phyloP scores from a whole-genome alignment of 305 asterid genomes.

The Fraxinus floribunda region DNA sequence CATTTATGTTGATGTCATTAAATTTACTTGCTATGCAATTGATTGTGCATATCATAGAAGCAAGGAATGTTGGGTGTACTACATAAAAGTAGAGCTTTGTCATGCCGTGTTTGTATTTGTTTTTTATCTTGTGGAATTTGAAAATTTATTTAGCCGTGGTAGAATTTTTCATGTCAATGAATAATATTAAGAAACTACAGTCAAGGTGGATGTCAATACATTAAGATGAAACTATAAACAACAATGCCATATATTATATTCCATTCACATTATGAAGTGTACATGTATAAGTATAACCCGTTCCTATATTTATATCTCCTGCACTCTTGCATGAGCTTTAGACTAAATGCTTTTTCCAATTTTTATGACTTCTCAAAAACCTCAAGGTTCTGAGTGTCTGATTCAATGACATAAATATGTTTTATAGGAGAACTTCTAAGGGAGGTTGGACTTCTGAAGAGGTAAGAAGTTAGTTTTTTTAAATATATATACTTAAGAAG shows the following conservation, averaged over 20 bases:
- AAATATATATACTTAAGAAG: background rate
- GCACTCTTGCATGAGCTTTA: background rate
- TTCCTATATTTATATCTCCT: too few species aligned
- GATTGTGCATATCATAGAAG: background rate
- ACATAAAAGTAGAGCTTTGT: background rate
- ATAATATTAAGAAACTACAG: background rate
- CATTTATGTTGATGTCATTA: background rate
- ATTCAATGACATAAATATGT: slow-evolving; percentile 17
- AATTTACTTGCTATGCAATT: background rate
- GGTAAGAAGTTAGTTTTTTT: slow-evolving; percentile 43
- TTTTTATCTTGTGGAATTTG: slow-evolving; percentile 1
- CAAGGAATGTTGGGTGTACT: background rate
- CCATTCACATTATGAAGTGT: too few species aligned
- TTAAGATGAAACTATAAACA: background rate
- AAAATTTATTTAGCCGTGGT: background rate
- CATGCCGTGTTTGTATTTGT: background rate
- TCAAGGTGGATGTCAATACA: background rate
- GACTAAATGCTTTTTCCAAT: background rate
- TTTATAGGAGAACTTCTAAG: slow-evolving; percentile 77
- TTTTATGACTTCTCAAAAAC: background rate
- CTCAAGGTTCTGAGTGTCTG: slow-evolving; percentile 12
- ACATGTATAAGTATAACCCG: too few species aligned
- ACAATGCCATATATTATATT: background rate
- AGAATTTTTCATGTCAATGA: background rate
- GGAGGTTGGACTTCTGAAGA: slow-evolving; percentile 99